Base-by-base conservation (phyloP, 2,329 filamentous ascomycete genomes). In the Cordyceps javanica region DNA sequence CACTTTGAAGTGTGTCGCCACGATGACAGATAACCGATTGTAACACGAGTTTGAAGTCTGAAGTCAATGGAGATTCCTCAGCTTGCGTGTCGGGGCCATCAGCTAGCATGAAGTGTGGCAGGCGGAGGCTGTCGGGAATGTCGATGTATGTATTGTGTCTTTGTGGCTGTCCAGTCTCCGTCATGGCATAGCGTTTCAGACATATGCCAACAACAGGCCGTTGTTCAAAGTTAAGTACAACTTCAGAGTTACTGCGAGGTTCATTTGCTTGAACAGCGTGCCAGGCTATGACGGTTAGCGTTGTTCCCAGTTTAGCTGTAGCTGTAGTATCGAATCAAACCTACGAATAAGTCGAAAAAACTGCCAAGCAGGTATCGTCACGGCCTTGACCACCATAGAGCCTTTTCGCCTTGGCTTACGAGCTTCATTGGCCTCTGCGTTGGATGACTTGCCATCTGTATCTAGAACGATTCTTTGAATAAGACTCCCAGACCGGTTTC, bases 361-460 rank as follows among this genome's bases (percentile, higher is more conserved):
- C 67, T 97, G 93, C 91, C 92, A 97, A 2, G 94, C 94, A 38
- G 93, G 93, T 77, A 97, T 96, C 59, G 93, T 87, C 14, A 97
- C 89, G 65, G 96, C 92, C 67, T 93, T 96, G 63, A 75, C 78
- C 58, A 79, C 76, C 2, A 75, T 78, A 13, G 80, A 81, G 10
- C 64, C 76, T 71, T 68, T 78, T 68, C 63, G 69, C 70, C 65
- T 75, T 70, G 63, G 73, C 69, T 69, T 75, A 60, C 75, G 73
- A 41, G 77, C 68, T 30, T 79, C 66, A 14, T 69, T 74, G 16
- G 69, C 66, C 14, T 73, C 69, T 26, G 79, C 75, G 2, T 74
- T 62, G 5, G 73, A 67, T 4, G 76, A 65, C n/a, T 74, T 73
- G 6, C 75, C 76, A 28, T 78, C 70, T 41, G 79, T 77, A 56